These are phyloP conservation scores for Galeopsis tetrahit DNA, from an alignment of 257 asterid genomes.

Conservation along the genomic window DNA sequence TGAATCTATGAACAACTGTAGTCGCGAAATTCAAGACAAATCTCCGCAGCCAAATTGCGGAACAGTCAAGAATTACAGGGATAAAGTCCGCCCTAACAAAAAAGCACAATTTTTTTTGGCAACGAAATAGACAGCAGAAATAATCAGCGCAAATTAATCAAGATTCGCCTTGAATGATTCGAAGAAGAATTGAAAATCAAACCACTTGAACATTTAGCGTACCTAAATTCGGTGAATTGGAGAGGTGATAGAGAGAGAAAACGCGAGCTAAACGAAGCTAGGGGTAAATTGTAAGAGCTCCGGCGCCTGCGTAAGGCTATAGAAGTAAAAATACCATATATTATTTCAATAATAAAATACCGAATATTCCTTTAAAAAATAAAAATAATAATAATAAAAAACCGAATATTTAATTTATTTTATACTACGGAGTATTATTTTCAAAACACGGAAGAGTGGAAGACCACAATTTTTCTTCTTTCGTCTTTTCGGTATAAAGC, in stretches of 20 bases:
- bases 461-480: no score
- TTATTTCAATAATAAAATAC: neutral
- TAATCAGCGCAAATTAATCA: conserved; percentile 7
- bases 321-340: neutral
- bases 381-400: no score
- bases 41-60: neutral
- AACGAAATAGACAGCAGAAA: neutral
- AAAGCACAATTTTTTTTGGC: neutral
- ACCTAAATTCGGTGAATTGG: conserved; percentile 37
- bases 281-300: conserved; percentile 4
- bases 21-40: conserved; percentile 18
- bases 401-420: no score
- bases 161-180: conserved; percentile 1
- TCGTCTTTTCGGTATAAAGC: no score
- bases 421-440: no score
- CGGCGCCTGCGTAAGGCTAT: neutral
- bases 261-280: conserved; percentile 41
- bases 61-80: conserved; percentile 11
- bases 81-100: conserved; percentile 13
- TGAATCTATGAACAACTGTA: neutral
- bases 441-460: no score
- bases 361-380: no score
- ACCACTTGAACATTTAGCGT: neutral
- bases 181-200: neutral
- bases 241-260: conserved; percentile 9